phyloP scores from a whole-genome alignment of 2,329 filamentous ascomycete species.

The Trichoderma guizhouense region DNA sequence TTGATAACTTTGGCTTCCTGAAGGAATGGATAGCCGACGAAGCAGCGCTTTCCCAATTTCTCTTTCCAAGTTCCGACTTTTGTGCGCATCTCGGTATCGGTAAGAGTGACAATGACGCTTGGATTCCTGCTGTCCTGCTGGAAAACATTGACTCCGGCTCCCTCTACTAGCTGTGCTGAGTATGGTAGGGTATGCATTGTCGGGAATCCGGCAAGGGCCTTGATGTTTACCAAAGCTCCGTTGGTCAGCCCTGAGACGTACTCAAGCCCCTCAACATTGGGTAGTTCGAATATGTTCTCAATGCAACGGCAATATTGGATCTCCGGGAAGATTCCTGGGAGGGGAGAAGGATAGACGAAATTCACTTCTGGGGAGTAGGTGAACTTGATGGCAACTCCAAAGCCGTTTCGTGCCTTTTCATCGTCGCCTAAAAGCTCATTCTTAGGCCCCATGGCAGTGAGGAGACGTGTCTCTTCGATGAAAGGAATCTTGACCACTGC shows the following conservation, averaged over 20 bases:
- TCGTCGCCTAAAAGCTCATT: conserved; percentile 73
- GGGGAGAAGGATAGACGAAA: conserved; percentile 81
- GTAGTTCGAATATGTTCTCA: conserved; percentile 94
- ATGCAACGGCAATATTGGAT: conserved; percentile 83
- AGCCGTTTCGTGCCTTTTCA: conserved; percentile 81
- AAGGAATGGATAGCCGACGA: conserved; percentile 91
- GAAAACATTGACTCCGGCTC: conserved; percentile 90
- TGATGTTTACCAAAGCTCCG: conserved; percentile 75
- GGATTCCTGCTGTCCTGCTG: conserved; percentile 94
- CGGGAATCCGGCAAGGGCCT: conserved; percentile 90
- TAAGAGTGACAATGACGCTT: conserved; percentile 87
- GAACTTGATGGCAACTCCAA: conserved; percentile 90
- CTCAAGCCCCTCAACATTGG: conserved; percentile 84
- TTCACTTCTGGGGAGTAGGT: conserved; percentile 75
- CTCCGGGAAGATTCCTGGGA: conserved; percentile 87
- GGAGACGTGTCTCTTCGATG: conserved; percentile 84
- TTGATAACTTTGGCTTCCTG: conserved; percentile 87
- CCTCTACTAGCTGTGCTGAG: conserved; percentile 64
- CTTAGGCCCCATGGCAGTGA: conserved; percentile 81
- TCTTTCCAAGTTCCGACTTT: conserved; percentile 69
- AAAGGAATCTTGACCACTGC: conserved; percentile 99
- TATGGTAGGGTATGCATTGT: conserved; percentile 83
- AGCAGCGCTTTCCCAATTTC: conserved; percentile 81
- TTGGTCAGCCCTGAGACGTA: conserved; percentile 79
- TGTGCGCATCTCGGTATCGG: conserved; percentile 68